Base-by-base conservation (phyloP, 345 rosid species). In the Firmiana major region DNA sequence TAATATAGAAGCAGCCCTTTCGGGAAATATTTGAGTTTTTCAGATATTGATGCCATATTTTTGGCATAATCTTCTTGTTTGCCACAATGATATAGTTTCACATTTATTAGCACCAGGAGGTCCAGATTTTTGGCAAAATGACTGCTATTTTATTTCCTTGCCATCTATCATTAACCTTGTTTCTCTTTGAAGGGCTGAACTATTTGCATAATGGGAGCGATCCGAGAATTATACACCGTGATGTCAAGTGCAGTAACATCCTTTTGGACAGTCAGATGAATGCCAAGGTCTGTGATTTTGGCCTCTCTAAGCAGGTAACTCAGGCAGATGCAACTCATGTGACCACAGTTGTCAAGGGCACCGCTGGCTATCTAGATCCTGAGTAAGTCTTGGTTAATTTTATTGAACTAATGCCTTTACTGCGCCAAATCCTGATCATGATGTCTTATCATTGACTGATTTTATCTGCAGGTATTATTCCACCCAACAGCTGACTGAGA, bases 311-410 rank as follows among this genome's bases (percentile, higher is more conserved):
- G 87, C 96, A 91, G 75, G 84, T 91, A 45, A 80, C 78, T 80
- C 88, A 84, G 78, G 84, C 91, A 73, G 94, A 91, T 69, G 97
- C 94, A 74, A 89, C 91, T 59, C 98, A 94, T 79, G 86, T 94
- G 40, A 93, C 98, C 48, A 94, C 98, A 31, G 93, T 87, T 65
- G 97, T 94, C 65, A 94, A 93, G 82, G 97, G 97, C 84, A 89
- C 98, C 17, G 97, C 97, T 3, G 98, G 98, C 62, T 94, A 94
- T 87, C 92, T 94, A 16, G 98, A 94, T 70, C 98, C 97, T 49
- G 97, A 94, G 98, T 94, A 87, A 73, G 87, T 68, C 76, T 64
- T 66, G 17, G 1, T 46, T 16, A 5, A 26, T 28, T 63, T 45
- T 6, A n/a, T 66, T 51, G 46, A 8, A 75, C 59, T 1, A 9